Conservation (phyloP, 345 rosid species). For the Anastatica hierochuntica region DNA sequence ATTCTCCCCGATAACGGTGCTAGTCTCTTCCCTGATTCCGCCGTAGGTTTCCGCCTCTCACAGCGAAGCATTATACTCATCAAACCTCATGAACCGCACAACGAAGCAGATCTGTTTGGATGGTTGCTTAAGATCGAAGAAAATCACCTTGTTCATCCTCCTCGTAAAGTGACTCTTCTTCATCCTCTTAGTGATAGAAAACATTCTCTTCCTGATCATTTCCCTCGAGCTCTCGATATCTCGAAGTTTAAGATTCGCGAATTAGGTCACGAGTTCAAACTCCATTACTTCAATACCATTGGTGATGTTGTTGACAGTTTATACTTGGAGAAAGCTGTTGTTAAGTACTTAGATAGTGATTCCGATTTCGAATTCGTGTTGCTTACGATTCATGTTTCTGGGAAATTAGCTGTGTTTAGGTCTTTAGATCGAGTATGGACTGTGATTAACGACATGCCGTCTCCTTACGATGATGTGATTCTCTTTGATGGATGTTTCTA, state of each 20-base stretch:
- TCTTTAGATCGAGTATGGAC: conserved; percentile 55
- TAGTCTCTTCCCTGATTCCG: conserved; percentile 25
- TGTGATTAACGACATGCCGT: conserved; percentile 61
- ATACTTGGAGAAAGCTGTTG: conserved; percentile 71
- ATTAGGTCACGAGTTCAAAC: conserved; percentile 58
- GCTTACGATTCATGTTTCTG: conserved; percentile 86
- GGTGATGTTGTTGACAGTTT: conserved; percentile 32
- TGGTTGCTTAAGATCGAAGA: conserved; percentile 74
- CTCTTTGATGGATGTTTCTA: conserved; percentile 45
- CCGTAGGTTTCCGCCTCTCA: conserved; percentile 50
- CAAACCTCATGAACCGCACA: conserved; percentile 17
- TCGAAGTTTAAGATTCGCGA: conserved; percentile 34
- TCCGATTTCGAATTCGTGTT: conserved; percentile 34
- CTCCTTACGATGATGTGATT: conserved; percentile 80
- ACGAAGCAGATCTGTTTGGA: conserved; percentile 19
- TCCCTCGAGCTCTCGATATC: conserved; percentile 45
- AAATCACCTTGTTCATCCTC: conserved; percentile 3
- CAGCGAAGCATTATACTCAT: conserved; percentile 55
- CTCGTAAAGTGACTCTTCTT: conserved; percentile 33
- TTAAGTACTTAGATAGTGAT: conserved; percentile 30
- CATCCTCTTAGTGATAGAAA: conserved; percentile 51
- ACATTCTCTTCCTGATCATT: conserved; percentile 28
- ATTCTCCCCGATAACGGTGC: conserved; percentile 51
- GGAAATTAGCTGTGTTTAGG: conserved; percentile 67
- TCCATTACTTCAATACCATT: conserved; percentile 36